Evolutionary conservation across 1,284 basidiomycete species (phyloP), one percentile per base, ranked within the genome.

Genomic region (Fomitopsis palustris): DNA sequence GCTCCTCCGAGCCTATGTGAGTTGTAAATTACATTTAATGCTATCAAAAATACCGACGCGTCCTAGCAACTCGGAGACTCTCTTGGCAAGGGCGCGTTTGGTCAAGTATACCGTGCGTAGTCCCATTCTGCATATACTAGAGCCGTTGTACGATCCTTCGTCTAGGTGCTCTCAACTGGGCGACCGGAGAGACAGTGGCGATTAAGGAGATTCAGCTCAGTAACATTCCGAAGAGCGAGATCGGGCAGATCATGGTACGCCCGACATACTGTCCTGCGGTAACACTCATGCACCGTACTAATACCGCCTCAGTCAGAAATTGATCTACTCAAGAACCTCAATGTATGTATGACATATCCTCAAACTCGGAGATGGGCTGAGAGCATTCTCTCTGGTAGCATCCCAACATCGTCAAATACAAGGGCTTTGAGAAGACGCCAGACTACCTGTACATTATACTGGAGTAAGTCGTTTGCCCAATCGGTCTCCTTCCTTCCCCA

Each of bases 351-450:
- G 56, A 8, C 41, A 38, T 31, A 9, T 37, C n/a, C 23, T 21
- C 31, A 33, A 47, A 33, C 14, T 23, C 17, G 19, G 42, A 21
- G 19, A n/a, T 2, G 7, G 2, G 53, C 39, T 35, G 21, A 51
- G 57, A 35, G 27, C 25, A 38, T 12, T 16, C 7, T 14, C 2
- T 17, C 16, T 23, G 57, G 43, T 68, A 91, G 89, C 90, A 92
- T 70, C 83, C 91, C 41, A 98, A 98, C 74, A 98, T 98, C 70
- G 96, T 99, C 72, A 98, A 98, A 76, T 98, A 98, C 79, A 96
- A 97, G 70, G 95, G 96, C 19, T 98, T 96, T 68, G 93, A 95
- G 72, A 96, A 96, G 78, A 96, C 95, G 56, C 86, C 88, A 59
- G 93, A 98, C 70, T 95, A 88, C 72, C 81, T 98, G 62, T 97